Evolutionary conservation across 192 early-diverging fungal genomes (phyloP).

Genomic region (Mortierella alpina): DNA sequence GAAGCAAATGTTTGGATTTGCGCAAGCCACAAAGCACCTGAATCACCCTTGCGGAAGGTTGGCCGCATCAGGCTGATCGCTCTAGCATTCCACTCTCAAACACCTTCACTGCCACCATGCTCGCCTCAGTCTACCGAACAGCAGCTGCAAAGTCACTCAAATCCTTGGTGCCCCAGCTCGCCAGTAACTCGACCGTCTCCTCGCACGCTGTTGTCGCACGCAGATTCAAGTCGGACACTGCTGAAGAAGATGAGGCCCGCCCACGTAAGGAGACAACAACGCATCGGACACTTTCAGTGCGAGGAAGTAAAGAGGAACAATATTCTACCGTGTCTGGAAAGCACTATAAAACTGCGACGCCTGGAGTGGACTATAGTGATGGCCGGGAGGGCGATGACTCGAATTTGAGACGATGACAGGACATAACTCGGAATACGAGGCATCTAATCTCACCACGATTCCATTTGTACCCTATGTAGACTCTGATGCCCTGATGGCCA

Average conservation of each 20-base stretch:
- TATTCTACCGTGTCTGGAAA: too few species aligned
- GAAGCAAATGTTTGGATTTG: constrained; percentile 12
- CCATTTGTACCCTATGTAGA: constrained; percentile 3
- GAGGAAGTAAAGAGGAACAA: too few species aligned
- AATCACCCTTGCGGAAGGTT: too few species aligned
- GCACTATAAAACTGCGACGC: too few species aligned
- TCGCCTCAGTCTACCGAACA: constrained; percentile 37
- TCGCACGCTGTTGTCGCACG: constrained; percentile 38
- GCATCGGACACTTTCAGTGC: background rate
- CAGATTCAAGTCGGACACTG: constrained; percentile 30
- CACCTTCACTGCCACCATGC: constrained; percentile 20
- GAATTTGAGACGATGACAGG: too few species aligned
- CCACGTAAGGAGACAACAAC: constrained; percentile 20
- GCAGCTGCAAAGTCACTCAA: constrained; percentile 29
- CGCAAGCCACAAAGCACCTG: background rate
- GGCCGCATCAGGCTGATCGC: too few species aligned
- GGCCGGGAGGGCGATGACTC: too few species aligned
- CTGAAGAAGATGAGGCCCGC: constrained; percentile 17
- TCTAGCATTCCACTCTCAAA: background rate
- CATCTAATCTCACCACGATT: background rate
- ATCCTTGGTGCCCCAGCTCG: constrained; percentile 12
- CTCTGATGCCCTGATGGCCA: constrained; percentile 27
- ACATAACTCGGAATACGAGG: too few species aligned
- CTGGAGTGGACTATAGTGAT: too few species aligned
- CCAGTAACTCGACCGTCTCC: constrained; percentile 6